phyloP scores from a whole-genome alignment of 305 asterid genomes.

The Salvia sclarea region DNA sequence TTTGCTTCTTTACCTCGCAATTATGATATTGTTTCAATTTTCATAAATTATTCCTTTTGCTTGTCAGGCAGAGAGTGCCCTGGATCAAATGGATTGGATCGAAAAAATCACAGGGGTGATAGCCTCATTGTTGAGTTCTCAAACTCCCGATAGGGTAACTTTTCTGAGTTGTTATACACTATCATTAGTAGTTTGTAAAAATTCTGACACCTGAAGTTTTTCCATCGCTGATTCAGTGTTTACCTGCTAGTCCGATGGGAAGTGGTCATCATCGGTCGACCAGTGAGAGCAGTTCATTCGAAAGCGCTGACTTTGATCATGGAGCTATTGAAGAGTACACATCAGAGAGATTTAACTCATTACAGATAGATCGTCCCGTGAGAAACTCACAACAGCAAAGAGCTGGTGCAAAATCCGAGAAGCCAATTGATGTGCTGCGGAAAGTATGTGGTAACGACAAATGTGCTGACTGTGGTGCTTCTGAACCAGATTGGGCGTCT shows the following conservation, averaged over 20 bases:
- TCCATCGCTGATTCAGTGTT: slow-evolving; percentile 54
- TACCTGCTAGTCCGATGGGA: slow-evolving; percentile 83
- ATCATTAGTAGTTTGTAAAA: slow-evolving; percentile 13
- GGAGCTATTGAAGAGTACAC: slow-evolving; percentile 81
- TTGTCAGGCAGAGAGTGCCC: slow-evolving; percentile 93
- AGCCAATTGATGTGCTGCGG: slow-evolving; percentile 80
- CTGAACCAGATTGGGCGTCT: slow-evolving; percentile 99
- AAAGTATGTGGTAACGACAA: slow-evolving; percentile 89
- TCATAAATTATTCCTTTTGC: slow-evolving; percentile 37
- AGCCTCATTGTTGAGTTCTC: slow-evolving; percentile 95
- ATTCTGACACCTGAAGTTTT: slow-evolving; percentile 23
- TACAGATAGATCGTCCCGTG: slow-evolving; percentile 63
- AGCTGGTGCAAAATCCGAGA: slow-evolving; percentile 61
- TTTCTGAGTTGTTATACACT: slow-evolving; percentile 11
- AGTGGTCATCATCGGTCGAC: slow-evolving; percentile 94
- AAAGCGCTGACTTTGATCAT: slow-evolving; percentile 87
- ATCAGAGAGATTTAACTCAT: slow-evolving; percentile 66
- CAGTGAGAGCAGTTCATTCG: slow-evolving; percentile 97
- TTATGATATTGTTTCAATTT: slow-evolving; percentile 8
- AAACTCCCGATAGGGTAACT: slow-evolving; percentile 92
- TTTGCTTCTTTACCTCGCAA: not conserved
- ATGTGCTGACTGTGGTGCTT: slow-evolving; percentile 95
- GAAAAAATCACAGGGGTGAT: slow-evolving; percentile 99
- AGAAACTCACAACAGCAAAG: slow-evolving; percentile 72
- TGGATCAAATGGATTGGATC: slow-evolving; percentile 99